phyloP scores from a whole-genome alignment of 2,329 filamentous ascomycete genomes.

The Shiraia sp. region DNA sequence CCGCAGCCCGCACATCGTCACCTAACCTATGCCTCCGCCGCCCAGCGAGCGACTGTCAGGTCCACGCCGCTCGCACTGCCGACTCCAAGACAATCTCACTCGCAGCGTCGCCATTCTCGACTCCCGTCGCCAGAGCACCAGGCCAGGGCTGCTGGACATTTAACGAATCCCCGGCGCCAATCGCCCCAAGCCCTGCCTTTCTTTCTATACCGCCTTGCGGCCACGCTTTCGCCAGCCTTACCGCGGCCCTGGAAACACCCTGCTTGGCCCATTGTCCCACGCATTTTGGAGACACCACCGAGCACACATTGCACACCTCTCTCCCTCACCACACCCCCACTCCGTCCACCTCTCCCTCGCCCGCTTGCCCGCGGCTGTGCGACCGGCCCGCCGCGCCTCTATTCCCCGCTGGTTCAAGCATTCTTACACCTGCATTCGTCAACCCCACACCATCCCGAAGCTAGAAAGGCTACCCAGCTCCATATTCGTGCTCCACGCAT shows the following conservation, averaged over 20 bases:
- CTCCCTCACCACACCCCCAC: conserved; percentile 7
- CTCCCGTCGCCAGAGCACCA: neutral
- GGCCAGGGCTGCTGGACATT: too few species aligned
- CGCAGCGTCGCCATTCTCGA: neutral
- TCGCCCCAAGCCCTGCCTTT: too few species aligned
- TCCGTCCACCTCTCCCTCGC: conserved; percentile 1
- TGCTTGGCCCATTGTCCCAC: conserved; percentile 9
- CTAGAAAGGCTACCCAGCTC: conserved; percentile 24
- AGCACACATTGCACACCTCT: conserved; percentile 11
- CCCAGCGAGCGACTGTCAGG: neutral
- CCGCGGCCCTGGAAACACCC: conserved; percentile 2
- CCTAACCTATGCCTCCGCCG: neutral
- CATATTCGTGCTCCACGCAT: conserved; percentile 8
- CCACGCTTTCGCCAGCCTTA: conserved; percentile 12
- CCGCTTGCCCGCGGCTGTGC: conserved; percentile 10
- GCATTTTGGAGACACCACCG: conserved; percentile 10
- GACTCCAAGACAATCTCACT: neutral
- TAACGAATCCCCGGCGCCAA: neutral
- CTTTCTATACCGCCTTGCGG: neutral
- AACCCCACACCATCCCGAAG: conserved; percentile 26
- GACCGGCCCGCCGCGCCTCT: conserved; percentile 16
- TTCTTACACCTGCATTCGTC: conserved; percentile 17
- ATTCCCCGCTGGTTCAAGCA: conserved; percentile 29
- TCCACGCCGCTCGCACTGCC: neutral
- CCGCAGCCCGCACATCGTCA: neutral